phyloP scores from a whole-genome alignment of 2,329 filamentous ascomycete genomes.

The Apiospora saccharicola region DNA sequence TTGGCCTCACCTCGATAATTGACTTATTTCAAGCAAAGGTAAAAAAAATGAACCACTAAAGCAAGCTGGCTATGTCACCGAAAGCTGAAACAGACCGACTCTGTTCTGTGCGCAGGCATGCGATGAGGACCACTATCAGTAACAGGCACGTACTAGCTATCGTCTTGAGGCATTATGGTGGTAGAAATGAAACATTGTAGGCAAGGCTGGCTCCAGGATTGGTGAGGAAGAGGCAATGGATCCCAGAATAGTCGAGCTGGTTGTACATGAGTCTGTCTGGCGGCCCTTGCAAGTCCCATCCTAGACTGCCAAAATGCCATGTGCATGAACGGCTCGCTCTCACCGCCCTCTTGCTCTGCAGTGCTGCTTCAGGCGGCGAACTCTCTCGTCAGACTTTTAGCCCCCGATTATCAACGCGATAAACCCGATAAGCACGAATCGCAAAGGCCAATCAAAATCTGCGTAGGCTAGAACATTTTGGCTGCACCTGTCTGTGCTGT shows the following conservation, averaged over 20 bases:
- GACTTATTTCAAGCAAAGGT: neutral
- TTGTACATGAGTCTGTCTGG: no score
- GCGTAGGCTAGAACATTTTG: neutral
- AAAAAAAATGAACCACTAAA: neutral
- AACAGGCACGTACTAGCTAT: neutral
- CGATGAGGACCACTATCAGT: neutral
- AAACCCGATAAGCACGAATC: slow-evolving; percentile 22
- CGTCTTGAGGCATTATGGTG: neutral
- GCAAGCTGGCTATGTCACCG: neutral
- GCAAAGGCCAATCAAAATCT: slow-evolving; percentile 12
- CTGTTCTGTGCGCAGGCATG: neutral
- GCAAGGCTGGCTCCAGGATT: neutral
- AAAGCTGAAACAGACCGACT: neutral
- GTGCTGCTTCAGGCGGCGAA: slow-evolving; percentile 12
- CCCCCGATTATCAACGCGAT: slow-evolving; percentile 2
- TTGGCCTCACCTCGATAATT: neutral
- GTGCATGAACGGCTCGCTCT: slow-evolving; percentile 26
- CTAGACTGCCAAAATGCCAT: slow-evolving; percentile 20
- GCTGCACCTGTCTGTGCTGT: neutral
- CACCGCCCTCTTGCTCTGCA: neutral
- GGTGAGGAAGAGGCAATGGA: neutral
- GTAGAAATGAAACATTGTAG: neutral
- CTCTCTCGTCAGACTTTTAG: slow-evolving; percentile 17
- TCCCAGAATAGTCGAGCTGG: neutral
- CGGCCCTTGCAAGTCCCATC: slow-evolving; percentile 1